Percentiles rank a stretch among this genome's conserved stretches.
phyloP scores from a whole-genome alignment of 495 filamentous ascomycete genomes.

The Opeltia flavorubescens region DNA sequence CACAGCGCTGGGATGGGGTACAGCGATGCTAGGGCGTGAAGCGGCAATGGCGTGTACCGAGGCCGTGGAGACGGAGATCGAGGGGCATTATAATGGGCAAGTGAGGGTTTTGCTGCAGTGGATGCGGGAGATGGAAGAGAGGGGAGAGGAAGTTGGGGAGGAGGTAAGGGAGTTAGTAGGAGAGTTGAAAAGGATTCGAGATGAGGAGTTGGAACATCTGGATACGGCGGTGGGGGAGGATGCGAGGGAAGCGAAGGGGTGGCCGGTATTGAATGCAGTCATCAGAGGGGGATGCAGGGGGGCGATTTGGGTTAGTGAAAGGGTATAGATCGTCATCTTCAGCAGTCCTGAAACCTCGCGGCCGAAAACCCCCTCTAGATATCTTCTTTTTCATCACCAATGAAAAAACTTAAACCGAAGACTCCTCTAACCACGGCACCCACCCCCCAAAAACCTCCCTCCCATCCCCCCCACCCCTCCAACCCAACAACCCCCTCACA shows the following conservation, averaged over 20 bases:
- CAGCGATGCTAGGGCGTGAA: constrained; percentile 78
- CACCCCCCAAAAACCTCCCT: constrained; percentile 23
- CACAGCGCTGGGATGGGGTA: constrained; percentile 75
- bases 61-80: constrained; percentile 96
- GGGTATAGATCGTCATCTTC: too few relatives aligned
- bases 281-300: constrained; percentile 79
- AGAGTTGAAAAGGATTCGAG: constrained; percentile 69
- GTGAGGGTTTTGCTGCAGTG: constrained; percentile 68
- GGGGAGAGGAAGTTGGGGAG: constrained; percentile 62
- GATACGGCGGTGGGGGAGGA: constrained; percentile 92
- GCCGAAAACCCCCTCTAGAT: not conserved
- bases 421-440: constrained; percentile 28
- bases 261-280: constrained; percentile 75
- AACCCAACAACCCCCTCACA: constrained; percentile 24
- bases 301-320: constrained; percentile 88
- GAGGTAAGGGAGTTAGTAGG: constrained; percentile 62
- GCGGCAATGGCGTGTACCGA: constrained; percentile 98
- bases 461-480: constrained; percentile 24
- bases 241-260: constrained; percentile 72
- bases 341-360: not conserved
- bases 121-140: constrained; percentile 46
- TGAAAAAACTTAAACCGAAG: too few relatives aligned
- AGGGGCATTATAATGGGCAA: constrained; percentile 89
- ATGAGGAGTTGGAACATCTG: constrained; percentile 93
- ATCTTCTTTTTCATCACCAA: not conserved